These are phyloP conservation scores for Heterobasidion irregulare DNA, from an alignment of 1,284 basidiomycete species.

Conservation along the genomic window DNA sequence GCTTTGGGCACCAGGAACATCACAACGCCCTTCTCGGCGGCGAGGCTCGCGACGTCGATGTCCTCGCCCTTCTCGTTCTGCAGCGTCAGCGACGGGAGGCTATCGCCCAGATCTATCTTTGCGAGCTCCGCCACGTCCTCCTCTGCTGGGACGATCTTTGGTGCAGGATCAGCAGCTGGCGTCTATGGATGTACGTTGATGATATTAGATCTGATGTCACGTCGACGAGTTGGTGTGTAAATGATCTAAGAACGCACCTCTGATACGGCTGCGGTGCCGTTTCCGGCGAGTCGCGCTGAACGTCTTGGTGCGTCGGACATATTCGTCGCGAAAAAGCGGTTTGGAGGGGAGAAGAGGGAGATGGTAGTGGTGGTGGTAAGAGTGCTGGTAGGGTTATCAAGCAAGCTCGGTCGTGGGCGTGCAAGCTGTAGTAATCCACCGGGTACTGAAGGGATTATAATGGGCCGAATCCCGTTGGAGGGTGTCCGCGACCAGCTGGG, in stretches of 20 bases:
- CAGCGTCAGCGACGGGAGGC: slow-evolving; percentile 67
- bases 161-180: not conserved
- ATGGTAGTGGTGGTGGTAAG: not conserved
- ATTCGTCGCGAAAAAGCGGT: too few relatives aligned
- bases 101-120: slow-evolving; percentile 64
- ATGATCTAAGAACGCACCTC: not conserved
- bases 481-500: not conserved
- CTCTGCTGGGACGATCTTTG: not conserved
- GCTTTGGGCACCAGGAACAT: slow-evolving; percentile 82
- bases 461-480: not conserved
- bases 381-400: not conserved
- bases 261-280: not conserved
- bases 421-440: not conserved
- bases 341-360: too few relatives aligned
- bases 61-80: slow-evolving; percentile 77
- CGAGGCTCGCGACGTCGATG: slow-evolving; percentile 50
- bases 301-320: slow-evolving; percentile 4
- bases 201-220: not conserved
- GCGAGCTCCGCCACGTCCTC: slow-evolving; percentile 14
- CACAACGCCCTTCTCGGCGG: slow-evolving; percentile 68
- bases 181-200: not conserved
- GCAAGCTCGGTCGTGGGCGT: not conserved
- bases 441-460: not conserved
- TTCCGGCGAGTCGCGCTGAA: not conserved
- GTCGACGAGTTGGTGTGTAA: too few relatives aligned